Evolutionary conservation across 169 alveolate species (phyloP).

Genomic region (Cyclospora cayetanensis): DNA sequence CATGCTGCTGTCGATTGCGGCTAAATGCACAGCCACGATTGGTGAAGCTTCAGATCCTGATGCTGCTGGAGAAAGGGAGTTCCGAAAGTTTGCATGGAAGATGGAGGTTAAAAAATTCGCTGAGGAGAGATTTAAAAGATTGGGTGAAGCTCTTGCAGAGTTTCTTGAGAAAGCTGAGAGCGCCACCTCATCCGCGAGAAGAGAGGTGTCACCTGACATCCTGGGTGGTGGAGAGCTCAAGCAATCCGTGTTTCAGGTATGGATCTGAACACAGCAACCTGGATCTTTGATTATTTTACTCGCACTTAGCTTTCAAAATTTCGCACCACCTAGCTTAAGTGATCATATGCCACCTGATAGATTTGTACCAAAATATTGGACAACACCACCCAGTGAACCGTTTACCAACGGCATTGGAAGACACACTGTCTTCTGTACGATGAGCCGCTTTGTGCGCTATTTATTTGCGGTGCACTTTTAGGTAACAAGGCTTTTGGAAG

Average conservation of each 20-base stretch:
- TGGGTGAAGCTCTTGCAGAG: slow-evolving; percentile 4
- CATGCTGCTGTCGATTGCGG: slow-evolving; percentile 35
- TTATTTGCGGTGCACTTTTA: neutral
- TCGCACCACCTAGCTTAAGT: neutral
- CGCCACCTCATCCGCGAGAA: slow-evolving; percentile 21
- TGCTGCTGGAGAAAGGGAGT: slow-evolving; percentile 18
- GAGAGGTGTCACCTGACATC: neutral
- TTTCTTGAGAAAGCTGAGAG: slow-evolving; percentile 8
- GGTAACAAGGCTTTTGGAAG: slow-evolving; percentile 46
- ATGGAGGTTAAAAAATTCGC: slow-evolving; percentile 47
- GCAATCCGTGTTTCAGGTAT: slow-evolving; percentile 50
- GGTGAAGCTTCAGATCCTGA: slow-evolving; percentile 37
- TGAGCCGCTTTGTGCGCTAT: neutral
- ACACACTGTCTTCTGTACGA: neutral
- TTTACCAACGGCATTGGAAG: neutral
- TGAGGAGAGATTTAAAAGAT: neutral
- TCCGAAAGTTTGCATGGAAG: slow-evolving; percentile 43
- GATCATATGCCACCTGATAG: neutral
- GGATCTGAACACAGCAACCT: neutral
- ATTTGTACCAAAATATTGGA: neutral
- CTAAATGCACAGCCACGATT: slow-evolving; percentile 54
- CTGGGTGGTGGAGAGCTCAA: slow-evolving; percentile 17
- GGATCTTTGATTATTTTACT: neutral
- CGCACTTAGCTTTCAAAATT: neutral
- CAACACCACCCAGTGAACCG: neutral